Evolutionary conservation across 352 stramenopile genomes (phyloP).

Genomic region (Globisporangium echinulatum): DNA sequence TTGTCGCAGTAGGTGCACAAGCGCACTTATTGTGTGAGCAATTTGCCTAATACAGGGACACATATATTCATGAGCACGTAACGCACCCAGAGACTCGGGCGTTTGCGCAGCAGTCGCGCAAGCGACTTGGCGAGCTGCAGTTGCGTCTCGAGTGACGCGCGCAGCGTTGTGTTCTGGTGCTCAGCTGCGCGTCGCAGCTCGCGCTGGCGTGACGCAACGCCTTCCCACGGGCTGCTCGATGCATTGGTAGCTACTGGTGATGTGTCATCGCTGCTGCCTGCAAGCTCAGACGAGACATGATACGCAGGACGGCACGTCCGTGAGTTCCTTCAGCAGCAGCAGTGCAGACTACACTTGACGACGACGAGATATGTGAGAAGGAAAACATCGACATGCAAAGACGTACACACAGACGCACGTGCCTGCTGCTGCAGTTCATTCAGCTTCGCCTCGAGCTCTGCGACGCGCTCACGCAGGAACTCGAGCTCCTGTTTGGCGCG

Average conservation of each 20-base stretch:
- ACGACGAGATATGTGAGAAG: no score
- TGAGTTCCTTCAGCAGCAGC: no score
- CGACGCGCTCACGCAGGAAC: slow-evolving; percentile 7
- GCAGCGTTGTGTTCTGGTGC: slow-evolving; percentile 16
- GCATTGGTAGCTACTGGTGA: neutral
- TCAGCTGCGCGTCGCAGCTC: slow-evolving; percentile 7
- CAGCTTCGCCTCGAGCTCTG: slow-evolving; percentile 2
- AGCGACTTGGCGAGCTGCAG: slow-evolving; percentile 8
- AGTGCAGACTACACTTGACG: no score
- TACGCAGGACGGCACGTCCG: no score
- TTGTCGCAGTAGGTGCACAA: neutral
- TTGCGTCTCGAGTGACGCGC: slow-evolving; percentile 8
- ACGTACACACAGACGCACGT: neutral
- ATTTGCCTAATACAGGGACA: neutral
- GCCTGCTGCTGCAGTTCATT: slow-evolving; percentile 3
- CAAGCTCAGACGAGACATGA: no score
- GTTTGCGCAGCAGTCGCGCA: slow-evolving; percentile 7
- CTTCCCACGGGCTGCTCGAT: slow-evolving; percentile 7
- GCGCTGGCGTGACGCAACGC: slow-evolving; percentile 10
- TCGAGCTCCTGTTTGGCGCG: slow-evolving; percentile 8
- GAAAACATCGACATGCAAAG: no score
- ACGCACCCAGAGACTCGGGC: slow-evolving; percentile 12
- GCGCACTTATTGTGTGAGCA: no score
- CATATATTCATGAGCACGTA: no score
- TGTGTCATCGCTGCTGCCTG: neutral